Evolutionary conservation across 2,329 filamentous ascomycete species (phyloP), one percentile per base, ranked within the genome.

Genomic region (Penicillium sp.): DNA sequence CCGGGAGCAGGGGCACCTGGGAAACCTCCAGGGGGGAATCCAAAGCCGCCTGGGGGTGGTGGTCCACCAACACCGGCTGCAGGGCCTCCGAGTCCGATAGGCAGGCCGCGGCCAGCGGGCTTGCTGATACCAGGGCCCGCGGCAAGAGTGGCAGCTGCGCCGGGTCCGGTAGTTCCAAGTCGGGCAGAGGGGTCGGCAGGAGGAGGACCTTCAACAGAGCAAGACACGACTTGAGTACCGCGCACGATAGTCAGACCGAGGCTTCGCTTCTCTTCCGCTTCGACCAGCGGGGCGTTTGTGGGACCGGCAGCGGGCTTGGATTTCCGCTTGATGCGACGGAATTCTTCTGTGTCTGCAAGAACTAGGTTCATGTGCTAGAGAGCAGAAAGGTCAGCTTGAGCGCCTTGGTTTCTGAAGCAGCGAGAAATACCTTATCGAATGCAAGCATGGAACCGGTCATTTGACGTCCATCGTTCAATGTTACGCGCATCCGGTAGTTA

Each of bases 401-500:
- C 40, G 12, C 50, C 49, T 54, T 29, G 19, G 45, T 21, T 66
- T 48, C 67, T 59, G 25, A 17, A 38, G 27, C 23, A 41, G n/a
- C 43, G 40, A 27, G 41, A 60, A 46, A 56, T 78, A 93, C 91
- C 86, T 97, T 97, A 78, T 99, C 94, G 72, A 97, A 99, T 54
- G 94, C 94, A 67, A 99, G 86, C 91, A 99, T 96, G 78, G 97
- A 92, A 62, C 93, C 94, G 41, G 92, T 93, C 88, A 99, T 95
- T 77, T 97, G 91, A 72, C 94, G 88, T 65, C 91, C 91, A 80
- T 99, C 94, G 73, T 91, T 91, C 76, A 99, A 84, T 56, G 93
- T 97, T 65, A 97, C 89, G 75, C 93, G 89, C 93, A 99, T 97
- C 79, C 93, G 91, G 84, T 96, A 97, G 82, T 99, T 97, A 84